Evolutionary conservation across 495 filamentous ascomycete genomes (phyloP).

Genomic region (Saxispiralis lemnorum): DNA sequence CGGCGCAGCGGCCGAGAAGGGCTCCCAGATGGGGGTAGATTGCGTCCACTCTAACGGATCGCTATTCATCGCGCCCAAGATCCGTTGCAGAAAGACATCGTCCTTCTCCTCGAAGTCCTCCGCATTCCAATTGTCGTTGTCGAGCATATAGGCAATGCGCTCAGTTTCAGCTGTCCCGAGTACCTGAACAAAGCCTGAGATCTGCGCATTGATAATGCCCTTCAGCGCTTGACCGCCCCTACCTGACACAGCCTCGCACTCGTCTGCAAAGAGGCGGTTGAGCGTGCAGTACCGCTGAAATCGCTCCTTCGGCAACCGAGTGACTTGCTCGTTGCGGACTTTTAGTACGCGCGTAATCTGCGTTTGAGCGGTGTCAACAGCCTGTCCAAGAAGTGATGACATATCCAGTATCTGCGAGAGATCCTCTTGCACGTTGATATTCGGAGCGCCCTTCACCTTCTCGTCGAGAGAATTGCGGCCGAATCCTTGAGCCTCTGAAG

Average conservation of each 20-base stretch:
- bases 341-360: conserved; percentile 83
- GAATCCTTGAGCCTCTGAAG: neutral
- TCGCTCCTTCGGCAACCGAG: conserved; percentile 49
- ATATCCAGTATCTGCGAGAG: conserved; percentile 74
- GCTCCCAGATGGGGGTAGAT: conserved; percentile 22
- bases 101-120: conserved; percentile 63
- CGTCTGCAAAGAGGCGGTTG: conserved; percentile 85
- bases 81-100: conserved; percentile 41
- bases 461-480: neutral
- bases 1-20: neutral
- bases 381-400: conserved; percentile 82
- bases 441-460: conserved; percentile 1
- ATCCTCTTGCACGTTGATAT: conserved; percentile 44
- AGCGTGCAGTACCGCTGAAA: conserved; percentile 88
- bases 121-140: conserved; percentile 77
- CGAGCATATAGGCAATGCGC: conserved; percentile 64
- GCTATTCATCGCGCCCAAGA: conserved; percentile 62
- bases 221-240: conserved; percentile 70
- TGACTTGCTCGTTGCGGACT: conserved; percentile 72
- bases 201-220: conserved; percentile 76
- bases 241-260: conserved; percentile 90
- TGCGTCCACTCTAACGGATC: conserved; percentile 60
- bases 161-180: conserved; percentile 65
- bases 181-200: conserved; percentile 66
- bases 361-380: conserved; percentile 80